Evolutionary conservation across 495 filamentous ascomycete genomes (phyloP).

Genomic region (Penicillium cosmopolitanum): DNA sequence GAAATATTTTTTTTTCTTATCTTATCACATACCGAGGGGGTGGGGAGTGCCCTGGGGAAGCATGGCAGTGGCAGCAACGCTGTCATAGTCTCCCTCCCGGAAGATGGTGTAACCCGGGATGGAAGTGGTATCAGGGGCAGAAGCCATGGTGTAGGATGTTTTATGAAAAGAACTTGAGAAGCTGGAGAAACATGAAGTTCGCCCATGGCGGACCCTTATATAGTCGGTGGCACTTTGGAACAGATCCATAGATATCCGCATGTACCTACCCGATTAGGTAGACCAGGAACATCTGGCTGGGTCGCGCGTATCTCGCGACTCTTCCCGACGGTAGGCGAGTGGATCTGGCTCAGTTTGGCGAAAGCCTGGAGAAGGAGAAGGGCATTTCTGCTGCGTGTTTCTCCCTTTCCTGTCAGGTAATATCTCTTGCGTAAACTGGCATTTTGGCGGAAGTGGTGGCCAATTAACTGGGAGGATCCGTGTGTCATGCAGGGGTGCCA

Average conservation of each 20-base stretch:
- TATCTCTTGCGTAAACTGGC: slow-evolving; percentile 26
- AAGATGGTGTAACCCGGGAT: slow-evolving; percentile 44
- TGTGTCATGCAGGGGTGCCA: slow-evolving; percentile 1
- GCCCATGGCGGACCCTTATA: slow-evolving; percentile 21
- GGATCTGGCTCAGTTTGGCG: slow-evolving; percentile 18
- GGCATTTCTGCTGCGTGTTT: not conserved
- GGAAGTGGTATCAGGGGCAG: slow-evolving; percentile 40
- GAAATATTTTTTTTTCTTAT: not conserved
- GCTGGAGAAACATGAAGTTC: slow-evolving; percentile 10
- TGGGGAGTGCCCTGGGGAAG: slow-evolving; percentile 33
- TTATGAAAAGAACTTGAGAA: slow-evolving; percentile 18
- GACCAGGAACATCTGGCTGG: slow-evolving; percentile 16
- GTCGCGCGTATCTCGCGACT: slow-evolving; percentile 14
- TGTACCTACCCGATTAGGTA: slow-evolving; percentile 32
- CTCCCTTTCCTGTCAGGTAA: slow-evolving; percentile 10
- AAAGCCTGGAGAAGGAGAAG: slow-evolving; percentile 26
- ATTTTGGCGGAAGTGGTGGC: slow-evolving; percentile 9
- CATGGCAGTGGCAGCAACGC: slow-evolving; percentile 37
- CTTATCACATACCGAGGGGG: slow-evolving; percentile 32
- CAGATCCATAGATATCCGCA: slow-evolving; percentile 26
- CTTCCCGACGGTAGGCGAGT: slow-evolving; percentile 20
- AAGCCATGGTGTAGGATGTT: slow-evolving; percentile 30
- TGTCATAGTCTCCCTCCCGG: slow-evolving; percentile 40
- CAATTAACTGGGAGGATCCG: slow-evolving; percentile 19
- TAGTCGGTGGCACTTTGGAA: slow-evolving; percentile 19